A percentile compares a stretch with the other conserved stretches of the same genome.
Conservation (phyloP, 805 yeast genomes). For the Wickerhamomyces bovis region DNA sequence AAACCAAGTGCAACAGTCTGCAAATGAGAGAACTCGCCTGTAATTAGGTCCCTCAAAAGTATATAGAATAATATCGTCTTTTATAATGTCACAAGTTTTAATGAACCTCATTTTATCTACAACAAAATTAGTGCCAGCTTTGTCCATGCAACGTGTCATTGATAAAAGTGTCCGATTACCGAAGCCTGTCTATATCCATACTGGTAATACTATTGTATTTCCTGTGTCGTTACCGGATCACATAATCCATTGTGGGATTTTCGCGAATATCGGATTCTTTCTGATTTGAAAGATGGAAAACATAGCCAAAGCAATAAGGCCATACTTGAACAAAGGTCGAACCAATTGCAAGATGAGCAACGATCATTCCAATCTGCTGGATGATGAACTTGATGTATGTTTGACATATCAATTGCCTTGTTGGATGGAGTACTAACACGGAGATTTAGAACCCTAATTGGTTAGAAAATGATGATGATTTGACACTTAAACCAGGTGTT, state of each 20-base stretch:
- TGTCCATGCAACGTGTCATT: too few species aligned
- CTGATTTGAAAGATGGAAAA: neutral
- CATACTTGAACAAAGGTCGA: neutral
- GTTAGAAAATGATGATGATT: constrained; percentile 21
- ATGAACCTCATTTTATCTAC: neutral
- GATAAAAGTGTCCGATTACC: too few species aligned
- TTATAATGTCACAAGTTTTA: too few species aligned
- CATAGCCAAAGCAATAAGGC: neutral
- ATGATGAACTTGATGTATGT: neutral
- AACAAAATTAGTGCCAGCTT: too few species aligned
- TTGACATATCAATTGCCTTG: neutral
- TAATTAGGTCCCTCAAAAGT: neutral
- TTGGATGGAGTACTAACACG: neutral
- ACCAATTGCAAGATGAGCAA: neutral
- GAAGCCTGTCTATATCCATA: too few species aligned
- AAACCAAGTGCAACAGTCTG: constrained; percentile 3
- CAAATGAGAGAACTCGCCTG: constrained; percentile 16
- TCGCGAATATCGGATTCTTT: neutral
- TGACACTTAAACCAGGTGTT: constrained; percentile 12
- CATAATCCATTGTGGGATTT: neutral
- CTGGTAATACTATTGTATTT: too few species aligned
- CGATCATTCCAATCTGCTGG: neutral
- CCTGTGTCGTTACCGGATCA: too few species aligned
- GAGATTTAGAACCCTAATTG: constrained; percentile 10
- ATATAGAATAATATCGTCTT: neutral